A percentile compares a stretch with the other conserved stretches of the same genome.
These are phyloP conservation scores for Solanum corneliomulleri DNA, from an alignment of 257 asterid species.

Conservation along the genomic window DNA sequence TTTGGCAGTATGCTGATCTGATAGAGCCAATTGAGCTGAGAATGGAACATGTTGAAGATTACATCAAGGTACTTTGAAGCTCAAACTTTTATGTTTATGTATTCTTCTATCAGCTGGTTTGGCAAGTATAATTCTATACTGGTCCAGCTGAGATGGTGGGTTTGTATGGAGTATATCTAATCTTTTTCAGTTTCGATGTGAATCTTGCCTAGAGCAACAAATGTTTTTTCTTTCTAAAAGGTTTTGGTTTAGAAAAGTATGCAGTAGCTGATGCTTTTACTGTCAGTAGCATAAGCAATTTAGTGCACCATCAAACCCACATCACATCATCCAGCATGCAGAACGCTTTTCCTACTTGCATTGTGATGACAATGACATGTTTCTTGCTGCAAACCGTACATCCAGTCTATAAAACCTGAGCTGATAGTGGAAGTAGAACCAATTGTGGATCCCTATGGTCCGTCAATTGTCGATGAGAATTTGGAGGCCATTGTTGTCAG, in stretches of 20 bases:
- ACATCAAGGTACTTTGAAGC: conserved; percentile 48
- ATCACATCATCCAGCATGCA: not conserved
- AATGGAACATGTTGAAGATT: conserved; percentile 59
- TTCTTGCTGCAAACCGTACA: not conserved
- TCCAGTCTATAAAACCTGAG: conserved; percentile 69
- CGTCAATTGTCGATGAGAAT: conserved; percentile 61
- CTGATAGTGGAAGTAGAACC: conserved; percentile 69
- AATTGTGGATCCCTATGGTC: conserved; percentile 83
- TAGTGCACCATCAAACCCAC: not conserved
- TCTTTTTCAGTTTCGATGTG: not conserved
- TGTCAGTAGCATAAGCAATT: not conserved
- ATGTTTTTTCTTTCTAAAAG: not conserved
- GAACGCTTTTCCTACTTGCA: not conserved
- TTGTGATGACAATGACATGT: conserved; percentile 8
- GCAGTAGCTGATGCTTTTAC: not conserved
- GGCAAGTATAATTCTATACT: not conserved
- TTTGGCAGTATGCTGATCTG: conserved; percentile 54
- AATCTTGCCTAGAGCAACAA: not conserved
- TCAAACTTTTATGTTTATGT: not conserved
- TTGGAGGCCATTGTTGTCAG: conserved; percentile 94
- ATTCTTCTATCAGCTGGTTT: not conserved
- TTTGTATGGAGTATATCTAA: not conserved
- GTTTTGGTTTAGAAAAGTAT: not conserved
- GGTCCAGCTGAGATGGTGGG: not conserved
- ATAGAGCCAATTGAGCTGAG: conserved; percentile 65